These are phyloP conservation scores for Cicer bijugum DNA, from an alignment of 306 rosid species.

Conservation along the genomic window DNA sequence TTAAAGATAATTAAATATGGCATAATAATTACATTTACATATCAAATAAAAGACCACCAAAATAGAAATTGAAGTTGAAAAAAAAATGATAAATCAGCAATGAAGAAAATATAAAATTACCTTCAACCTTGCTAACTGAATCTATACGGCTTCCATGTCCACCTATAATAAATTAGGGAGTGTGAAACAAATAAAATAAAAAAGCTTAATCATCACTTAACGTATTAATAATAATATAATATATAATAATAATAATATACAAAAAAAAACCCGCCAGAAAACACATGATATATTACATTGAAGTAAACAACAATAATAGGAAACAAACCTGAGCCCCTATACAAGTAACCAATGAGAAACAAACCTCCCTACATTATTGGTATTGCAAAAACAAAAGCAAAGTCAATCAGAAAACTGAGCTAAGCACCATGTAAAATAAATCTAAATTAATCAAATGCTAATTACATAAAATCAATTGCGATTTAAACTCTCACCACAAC, in stretches of 20 bases:
- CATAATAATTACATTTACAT: neutral
- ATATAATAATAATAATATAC: no score
- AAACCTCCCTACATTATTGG: slow-evolving; percentile 45
- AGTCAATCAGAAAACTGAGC: slow-evolving; percentile 17
- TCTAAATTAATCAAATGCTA: slow-evolving; percentile 11
- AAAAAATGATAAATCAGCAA: slow-evolving; percentile 29
- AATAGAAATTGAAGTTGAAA: slow-evolving; percentile 33
- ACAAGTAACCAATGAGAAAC: slow-evolving; percentile 45
- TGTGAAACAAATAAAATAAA: neutral
- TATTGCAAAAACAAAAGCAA: slow-evolving; percentile 23
- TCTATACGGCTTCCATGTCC: slow-evolving; percentile 50
- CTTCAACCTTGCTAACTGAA: slow-evolving; percentile 64
- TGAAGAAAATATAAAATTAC: slow-evolving; percentile 43
- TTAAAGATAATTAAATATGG: neutral
- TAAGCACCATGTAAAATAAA: neutral
- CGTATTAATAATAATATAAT: no score
- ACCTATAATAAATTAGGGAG: slow-evolving; percentile 48
- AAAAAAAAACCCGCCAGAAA: neutral
- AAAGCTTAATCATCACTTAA: slow-evolving; percentile 1
- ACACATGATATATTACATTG: neutral
- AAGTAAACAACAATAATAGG: neutral
- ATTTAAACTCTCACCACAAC: slow-evolving; percentile 45
- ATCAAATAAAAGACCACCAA: neutral
- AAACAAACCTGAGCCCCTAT: slow-evolving; percentile 49
- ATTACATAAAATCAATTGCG: neutral